Evolutionary conservation across 495 filamentous ascomycete genomes (phyloP).

Genomic region (Pyrenula aspistea): DNA sequence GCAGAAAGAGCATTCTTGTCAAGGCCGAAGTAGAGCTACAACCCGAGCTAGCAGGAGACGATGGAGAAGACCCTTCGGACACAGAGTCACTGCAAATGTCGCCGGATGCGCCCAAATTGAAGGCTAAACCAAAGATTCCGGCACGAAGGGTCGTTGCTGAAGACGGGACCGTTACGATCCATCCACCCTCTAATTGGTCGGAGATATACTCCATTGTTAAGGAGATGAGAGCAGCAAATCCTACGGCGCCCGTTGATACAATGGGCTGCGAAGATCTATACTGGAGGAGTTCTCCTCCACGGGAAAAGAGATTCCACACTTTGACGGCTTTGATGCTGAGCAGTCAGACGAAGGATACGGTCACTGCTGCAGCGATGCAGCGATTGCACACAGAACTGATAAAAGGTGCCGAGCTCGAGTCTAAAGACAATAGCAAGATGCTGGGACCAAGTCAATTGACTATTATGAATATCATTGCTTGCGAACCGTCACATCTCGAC

Average conservation of each 20-base stretch:
- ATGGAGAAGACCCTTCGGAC: not conserved
- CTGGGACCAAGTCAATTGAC: conserved; percentile 31
- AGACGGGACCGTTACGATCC: conserved; percentile 38
- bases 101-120: conserved; percentile 7
- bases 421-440: conserved; percentile 23
- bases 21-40: not conserved
- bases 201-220: conserved; percentile 66
- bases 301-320: conserved; percentile 78
- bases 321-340: conserved; percentile 92
- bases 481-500: conserved; percentile 58
- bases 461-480: conserved; percentile 66
- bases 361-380: conserved; percentile 75
- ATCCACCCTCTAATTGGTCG: conserved; percentile 75
- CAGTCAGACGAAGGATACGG: conserved; percentile 90
- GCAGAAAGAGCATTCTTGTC: conserved; percentile 3
- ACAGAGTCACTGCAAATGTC: not conserved
- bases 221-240: conserved; percentile 60
- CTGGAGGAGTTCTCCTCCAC: conserved; percentile 25
- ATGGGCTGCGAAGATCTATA: conserved; percentile 85
- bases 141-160: conserved; percentile 50
- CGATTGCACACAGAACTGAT: conserved; percentile 65
- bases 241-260: conserved; percentile 85
- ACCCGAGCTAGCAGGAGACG: not conserved
- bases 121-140: conserved; percentile 24
- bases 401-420: conserved; percentile 6